Evolutionary conservation across 2,329 filamentous ascomycete species (phyloP).

Genomic region (Cladosporium phlei): DNA sequence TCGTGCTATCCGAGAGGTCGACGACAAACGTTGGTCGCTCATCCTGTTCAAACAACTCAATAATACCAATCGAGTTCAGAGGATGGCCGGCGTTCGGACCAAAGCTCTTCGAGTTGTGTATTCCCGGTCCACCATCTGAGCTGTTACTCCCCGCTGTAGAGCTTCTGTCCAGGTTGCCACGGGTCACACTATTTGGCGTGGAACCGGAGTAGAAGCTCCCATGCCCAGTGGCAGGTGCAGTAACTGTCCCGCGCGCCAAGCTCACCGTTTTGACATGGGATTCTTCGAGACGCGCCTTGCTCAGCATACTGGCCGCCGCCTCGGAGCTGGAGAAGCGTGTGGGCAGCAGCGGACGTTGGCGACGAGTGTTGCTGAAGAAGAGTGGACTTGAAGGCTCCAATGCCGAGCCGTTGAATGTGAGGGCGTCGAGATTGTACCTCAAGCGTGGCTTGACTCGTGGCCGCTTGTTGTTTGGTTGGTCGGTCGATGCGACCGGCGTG

Average conservation of each 20-base stretch:
- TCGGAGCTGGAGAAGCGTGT: constrained; percentile 54
- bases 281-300: constrained; percentile 47
- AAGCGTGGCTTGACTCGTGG: constrained; percentile 18
- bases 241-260: constrained; percentile 44
- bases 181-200: constrained; percentile 40
- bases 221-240: constrained; percentile 32
- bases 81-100: constrained; percentile 38
- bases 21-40: constrained; percentile 71
- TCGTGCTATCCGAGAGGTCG: constrained; percentile 58
- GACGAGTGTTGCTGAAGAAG: constrained; percentile 48
- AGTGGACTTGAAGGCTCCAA: constrained; percentile 44
- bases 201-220: constrained; percentile 23
- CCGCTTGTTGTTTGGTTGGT: constrained; percentile 16
- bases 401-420: constrained; percentile 18
- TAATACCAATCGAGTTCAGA: constrained; percentile 62
- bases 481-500: background rate
- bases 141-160: constrained; percentile 24
- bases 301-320: constrained; percentile 55
- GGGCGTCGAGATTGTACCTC: constrained; percentile 22
- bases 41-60: constrained; percentile 72
- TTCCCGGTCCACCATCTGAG: constrained; percentile 18
- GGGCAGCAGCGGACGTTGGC: constrained; percentile 41
- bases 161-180: constrained; percentile 30
- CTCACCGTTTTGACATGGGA: constrained; percentile 49
- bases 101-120: constrained; percentile 25